Evolutionary conservation across 768 basidiomycete species (phyloP).

Genomic region (Lactifluus pinguis): DNA sequence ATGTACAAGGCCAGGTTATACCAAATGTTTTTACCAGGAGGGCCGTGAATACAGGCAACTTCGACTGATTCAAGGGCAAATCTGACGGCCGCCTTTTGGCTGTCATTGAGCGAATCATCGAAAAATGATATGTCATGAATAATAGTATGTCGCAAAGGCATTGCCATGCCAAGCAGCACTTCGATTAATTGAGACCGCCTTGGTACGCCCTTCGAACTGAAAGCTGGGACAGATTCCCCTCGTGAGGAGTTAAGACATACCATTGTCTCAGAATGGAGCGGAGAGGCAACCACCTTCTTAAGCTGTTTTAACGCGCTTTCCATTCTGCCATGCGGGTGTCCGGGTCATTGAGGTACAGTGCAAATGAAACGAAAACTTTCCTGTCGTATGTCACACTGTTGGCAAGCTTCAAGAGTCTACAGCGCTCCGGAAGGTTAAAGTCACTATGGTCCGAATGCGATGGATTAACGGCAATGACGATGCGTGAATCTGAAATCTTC

Average conservation of each 20-base stretch:
- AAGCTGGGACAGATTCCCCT: not conserved
- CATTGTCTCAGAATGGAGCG: constrained; percentile 6
- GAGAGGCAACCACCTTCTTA: constrained; percentile 34
- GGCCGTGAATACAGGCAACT: constrained; percentile 91
- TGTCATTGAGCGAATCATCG: constrained; percentile 67
- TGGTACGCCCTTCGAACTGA: constrained; percentile 26
- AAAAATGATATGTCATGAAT: constrained; percentile 51
- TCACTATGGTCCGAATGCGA: constrained; percentile 53
- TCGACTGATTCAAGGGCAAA: constrained; percentile 78
- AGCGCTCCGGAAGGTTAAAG: constrained; percentile 75
- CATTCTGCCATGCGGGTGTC: constrained; percentile 49
- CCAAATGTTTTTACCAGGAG: constrained; percentile 56
- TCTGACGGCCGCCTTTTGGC: constrained; percentile 74
- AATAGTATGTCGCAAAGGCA: constrained; percentile 33
- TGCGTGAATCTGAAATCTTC: constrained; percentile 71
- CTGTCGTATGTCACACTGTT: constrained; percentile 90
- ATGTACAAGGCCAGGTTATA: not conserved
- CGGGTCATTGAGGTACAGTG: not conserved
- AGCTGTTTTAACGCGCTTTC: constrained; percentile 68
- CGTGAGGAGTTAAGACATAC: not conserved
- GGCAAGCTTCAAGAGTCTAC: constrained; percentile 79
- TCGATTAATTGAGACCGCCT: constrained; percentile 40
- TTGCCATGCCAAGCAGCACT: constrained; percentile 61
- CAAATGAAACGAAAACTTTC: constrained; percentile 26
- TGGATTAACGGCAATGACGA: constrained; percentile 70